Evolutionary conservation across 768 basidiomycete species (phyloP).

Genomic region (Ephemerocybe angulata): DNA sequence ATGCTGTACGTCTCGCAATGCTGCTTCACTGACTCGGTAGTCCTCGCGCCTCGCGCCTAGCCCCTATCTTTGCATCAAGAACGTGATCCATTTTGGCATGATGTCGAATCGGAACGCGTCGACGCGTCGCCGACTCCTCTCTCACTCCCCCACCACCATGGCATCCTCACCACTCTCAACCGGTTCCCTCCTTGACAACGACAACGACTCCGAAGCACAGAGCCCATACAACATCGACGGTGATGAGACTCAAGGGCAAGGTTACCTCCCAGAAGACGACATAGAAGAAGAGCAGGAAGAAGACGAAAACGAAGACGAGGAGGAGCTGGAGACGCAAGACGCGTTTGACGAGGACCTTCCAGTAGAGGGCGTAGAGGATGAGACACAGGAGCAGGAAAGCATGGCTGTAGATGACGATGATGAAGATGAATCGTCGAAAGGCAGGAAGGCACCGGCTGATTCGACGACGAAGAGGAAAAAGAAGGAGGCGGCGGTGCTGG

Average conservation of each 20-base stretch:
- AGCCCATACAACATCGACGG: too few relatives aligned
- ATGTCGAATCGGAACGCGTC: too few relatives aligned
- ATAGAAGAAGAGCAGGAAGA: slow-evolving; percentile 10
- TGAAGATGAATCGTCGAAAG: slow-evolving; percentile 1
- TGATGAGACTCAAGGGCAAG: neutral
- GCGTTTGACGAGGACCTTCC: slow-evolving; percentile 6
- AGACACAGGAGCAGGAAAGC: slow-evolving; percentile 5
- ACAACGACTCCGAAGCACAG: too few relatives aligned
- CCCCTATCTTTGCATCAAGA: neutral
- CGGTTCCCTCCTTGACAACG: too few relatives aligned
- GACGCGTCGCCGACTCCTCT: too few relatives aligned
- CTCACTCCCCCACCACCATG: too few relatives aligned
- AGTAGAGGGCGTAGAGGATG: slow-evolving; percentile 6
- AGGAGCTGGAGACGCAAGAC: slow-evolving; percentile 5
- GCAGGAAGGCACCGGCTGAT: neutral
- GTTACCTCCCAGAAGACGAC: neutral
- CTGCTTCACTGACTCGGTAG: too few relatives aligned
- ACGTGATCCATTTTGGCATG: too few relatives aligned
- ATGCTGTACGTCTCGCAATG: too few relatives aligned
- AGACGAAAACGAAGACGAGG: slow-evolving; percentile 12
- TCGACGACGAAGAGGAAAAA: neutral
- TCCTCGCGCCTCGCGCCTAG: neutral
- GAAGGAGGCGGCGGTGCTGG: slow-evolving; percentile 6
- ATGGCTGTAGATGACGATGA: neutral
- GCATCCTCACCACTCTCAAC: too few relatives aligned